Evolutionary conservation across 768 basidiomycete genomes (phyloP).

Genomic region (Hortiboletus campestris): DNA sequence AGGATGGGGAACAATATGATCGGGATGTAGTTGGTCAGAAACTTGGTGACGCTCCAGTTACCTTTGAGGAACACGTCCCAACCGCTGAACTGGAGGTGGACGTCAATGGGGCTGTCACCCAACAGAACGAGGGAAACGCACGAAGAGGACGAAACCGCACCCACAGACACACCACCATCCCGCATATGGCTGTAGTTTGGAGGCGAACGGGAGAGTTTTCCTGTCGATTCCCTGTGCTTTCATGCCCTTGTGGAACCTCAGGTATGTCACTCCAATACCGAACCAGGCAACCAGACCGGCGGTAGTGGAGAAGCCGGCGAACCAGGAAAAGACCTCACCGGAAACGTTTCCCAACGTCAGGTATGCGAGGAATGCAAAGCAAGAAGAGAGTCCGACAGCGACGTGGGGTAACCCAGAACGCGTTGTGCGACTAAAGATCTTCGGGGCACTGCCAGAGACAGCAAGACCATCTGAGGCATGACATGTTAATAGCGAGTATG

Average conservation of each 20-base stretch:
- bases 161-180: slow-evolving; percentile 17
- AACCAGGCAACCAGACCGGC: slow-evolving; percentile 44
- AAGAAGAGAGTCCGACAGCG: slow-evolving; percentile 27
- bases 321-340: slow-evolving; percentile 43
- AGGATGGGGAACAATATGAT: slow-evolving; percentile 46
- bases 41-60: slow-evolving; percentile 25
- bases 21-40: slow-evolving; percentile 43
- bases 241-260: slow-evolving; percentile 46
- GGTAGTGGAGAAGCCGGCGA: slow-evolving; percentile 34
- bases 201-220: slow-evolving; percentile 42
- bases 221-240: slow-evolving; percentile 49
- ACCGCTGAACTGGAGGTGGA: slow-evolving; percentile 33
- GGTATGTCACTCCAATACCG: slow-evolving; percentile 43
- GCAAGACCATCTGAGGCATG: slow-evolving; percentile 48
- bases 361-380: slow-evolving; percentile 38
- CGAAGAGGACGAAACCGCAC: slow-evolving; percentile 32
- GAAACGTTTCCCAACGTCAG: slow-evolving; percentile 38
- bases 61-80: slow-evolving; percentile 38
- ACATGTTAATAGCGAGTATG: background rate
- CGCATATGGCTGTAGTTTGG: no score
- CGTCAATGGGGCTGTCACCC: no score
- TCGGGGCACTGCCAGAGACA: slow-evolving; percentile 49
- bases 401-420: slow-evolving; percentile 45
- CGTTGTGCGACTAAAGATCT: slow-evolving; percentile 44
- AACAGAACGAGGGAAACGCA: slow-evolving; percentile 21